Evolutionary conservation across 192 early-diverging fungal species (phyloP).

Genomic region (Gaertneriomyces semiglobifer): DNA sequence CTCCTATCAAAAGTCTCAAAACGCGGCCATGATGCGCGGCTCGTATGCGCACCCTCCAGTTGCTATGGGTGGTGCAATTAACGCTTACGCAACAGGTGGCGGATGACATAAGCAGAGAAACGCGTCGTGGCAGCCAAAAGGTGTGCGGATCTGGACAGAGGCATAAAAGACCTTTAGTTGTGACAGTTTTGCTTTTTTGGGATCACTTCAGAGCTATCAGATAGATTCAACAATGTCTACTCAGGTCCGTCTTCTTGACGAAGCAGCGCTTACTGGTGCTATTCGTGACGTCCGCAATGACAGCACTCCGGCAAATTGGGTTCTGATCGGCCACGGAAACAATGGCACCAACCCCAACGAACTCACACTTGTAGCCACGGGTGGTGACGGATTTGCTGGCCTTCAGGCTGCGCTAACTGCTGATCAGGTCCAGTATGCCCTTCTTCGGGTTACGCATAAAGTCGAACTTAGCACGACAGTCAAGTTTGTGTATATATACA

Average conservation of each 20-base stretch:
- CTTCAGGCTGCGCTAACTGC: conserved; percentile 8
- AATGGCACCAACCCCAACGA: conserved; percentile 26
- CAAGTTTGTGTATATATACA: conserved; percentile 44
- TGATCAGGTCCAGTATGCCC: conserved; percentile 34
- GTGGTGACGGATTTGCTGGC: conserved; percentile 28
- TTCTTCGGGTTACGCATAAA: conserved; percentile 9
- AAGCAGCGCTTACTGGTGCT: conserved; percentile 13
- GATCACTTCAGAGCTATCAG: not conserved
- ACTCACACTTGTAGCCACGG: conserved; percentile 21
- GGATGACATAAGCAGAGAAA: no score
- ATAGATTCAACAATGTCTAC: conserved; percentile 13
- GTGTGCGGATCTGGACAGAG: no score
- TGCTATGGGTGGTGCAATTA: no score
- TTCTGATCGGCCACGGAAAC: conserved; percentile 28
- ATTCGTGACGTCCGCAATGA: conserved; percentile 36
- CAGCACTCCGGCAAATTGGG: conserved; percentile 37
- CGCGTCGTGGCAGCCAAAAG: no score
- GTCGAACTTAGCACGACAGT: conserved; percentile 27
- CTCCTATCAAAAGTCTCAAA: no score
- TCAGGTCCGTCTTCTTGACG: conserved; percentile 3
- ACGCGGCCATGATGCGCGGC: no score
- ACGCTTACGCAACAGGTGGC: no score
- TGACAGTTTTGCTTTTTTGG: not conserved
- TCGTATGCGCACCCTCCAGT: no score
- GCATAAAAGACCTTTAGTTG: no score